Base-by-base conservation (phyloP, 2,329 filamentous ascomycete genomes). In the Fusarium heterosporum region DNA sequence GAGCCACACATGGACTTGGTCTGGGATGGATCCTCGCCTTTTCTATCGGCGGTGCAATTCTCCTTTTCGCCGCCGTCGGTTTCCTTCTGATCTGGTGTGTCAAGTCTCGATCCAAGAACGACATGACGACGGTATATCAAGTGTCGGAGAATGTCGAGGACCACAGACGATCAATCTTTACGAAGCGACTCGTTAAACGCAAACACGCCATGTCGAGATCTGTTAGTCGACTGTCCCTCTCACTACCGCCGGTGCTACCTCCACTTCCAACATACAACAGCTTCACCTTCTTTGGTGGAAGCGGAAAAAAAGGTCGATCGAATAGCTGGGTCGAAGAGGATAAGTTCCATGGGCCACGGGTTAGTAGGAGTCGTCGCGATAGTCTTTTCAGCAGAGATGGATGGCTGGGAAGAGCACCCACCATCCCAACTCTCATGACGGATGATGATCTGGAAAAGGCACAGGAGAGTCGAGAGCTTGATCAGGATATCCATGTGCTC, bases 311-410 rank as follows among this genome's bases (percentile, higher is more conserved):
- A 25, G 67, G 68, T 17, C 48, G 70, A 10, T 74, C 74, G 50
- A 70, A 59, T 42, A 80, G 78, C 17, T 85, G 82, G 83, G 81
- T 84, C 28, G 82, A 84, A 56, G 84, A 84, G 65, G 83, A 86
- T 48, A 79, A 78, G 53, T 74, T 83, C n/a, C 82, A 84, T 58
- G 83, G 83, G 6, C 82, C 83, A 11, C 77, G 75, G 65, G 71
- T 83, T 47, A 76, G 70, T 36, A 78, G 73, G 59, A 69, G 47
- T 42, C 55, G 53, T 55, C 69, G 71, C 42, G 67, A 74, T 38
- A 73, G 69, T 39, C 76, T 75, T 67, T 69, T 75, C 39, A 68
- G 69, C 26, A 72, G 75, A 17, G 76, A 79, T 41, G 77, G 76
- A 46, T 78, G 77, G 75, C 46, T 78, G 11, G 70, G 74, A 12